A percentile compares a stretch with the other conserved stretches of the same genome.
Conservation (phyloP, 352 stramenopile species). For the Aphanomyces euteiches region DNA sequence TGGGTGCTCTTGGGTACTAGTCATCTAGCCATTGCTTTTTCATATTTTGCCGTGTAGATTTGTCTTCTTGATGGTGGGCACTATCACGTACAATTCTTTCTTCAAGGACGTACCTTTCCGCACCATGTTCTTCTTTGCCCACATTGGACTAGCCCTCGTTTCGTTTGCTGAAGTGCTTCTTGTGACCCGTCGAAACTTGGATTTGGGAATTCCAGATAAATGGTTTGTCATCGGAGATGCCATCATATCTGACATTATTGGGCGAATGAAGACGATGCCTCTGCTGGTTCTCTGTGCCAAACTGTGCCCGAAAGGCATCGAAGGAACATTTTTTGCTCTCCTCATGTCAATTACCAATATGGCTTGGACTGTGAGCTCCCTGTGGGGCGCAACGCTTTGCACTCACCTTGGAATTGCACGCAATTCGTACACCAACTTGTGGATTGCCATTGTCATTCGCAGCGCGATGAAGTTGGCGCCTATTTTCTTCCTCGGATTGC, state of each 20-base stretch:
- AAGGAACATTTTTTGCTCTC: conserved; percentile 95
- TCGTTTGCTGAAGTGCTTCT: conserved; percentile 81
- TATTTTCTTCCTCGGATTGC: conserved; percentile 85
- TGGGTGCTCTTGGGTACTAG: conserved; percentile 62
- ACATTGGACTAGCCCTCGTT: conserved; percentile 66
- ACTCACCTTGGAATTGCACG: conserved; percentile 85
- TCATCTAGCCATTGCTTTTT: conserved; percentile 16
- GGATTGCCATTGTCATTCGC: conserved; percentile 86
- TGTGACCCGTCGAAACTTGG: conserved; percentile 89
- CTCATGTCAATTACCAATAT: conserved; percentile 98
- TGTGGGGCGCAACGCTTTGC: conserved; percentile 90
- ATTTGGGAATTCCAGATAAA: conserved; percentile 91
- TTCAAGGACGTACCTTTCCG: conserved; percentile 91
- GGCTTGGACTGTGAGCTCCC: conserved; percentile 88
- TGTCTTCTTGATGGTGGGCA: conserved; percentile 74
- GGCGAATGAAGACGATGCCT: conserved; percentile 86
- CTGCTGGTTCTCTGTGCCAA: conserved; percentile 93
- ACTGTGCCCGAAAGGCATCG: conserved; percentile 92
- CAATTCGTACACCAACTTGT: conserved; percentile 89
- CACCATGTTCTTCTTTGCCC: conserved; percentile 88
- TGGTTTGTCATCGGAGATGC: conserved; percentile 94
- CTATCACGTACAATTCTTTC: conserved; percentile 79
- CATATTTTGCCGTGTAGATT: conserved; percentile 28
- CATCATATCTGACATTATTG: conserved; percentile 83
- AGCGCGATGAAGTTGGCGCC: conserved; percentile 89